phyloP scores from a whole-genome alignment of 2,329 filamentous ascomycete species.

The Nemania abortiva region DNA sequence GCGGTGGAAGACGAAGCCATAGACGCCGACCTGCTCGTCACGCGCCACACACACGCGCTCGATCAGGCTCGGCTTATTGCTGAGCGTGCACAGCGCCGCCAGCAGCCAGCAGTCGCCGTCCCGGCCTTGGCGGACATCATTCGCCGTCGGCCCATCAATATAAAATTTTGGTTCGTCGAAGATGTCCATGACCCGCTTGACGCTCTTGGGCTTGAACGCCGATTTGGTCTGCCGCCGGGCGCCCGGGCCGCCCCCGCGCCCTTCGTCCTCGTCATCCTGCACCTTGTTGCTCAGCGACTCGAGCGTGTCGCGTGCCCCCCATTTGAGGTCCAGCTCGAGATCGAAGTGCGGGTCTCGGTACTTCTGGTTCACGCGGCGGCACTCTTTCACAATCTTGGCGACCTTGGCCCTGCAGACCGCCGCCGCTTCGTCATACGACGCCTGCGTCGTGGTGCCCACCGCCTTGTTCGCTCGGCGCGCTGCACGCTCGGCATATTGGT shows the following conservation, averaged over 20 bases:
- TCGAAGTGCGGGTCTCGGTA: conserved; percentile 91
- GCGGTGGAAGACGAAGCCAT: conserved; percentile 86
- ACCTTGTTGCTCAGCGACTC: conserved; percentile 56
- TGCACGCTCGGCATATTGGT: conserved; percentile 71
- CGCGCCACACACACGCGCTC: conserved; percentile 79
- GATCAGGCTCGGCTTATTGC: conserved; percentile 78
- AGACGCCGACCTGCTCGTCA: conserved; percentile 80
- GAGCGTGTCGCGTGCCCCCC: conserved; percentile 63
- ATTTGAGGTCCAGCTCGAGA: conserved; percentile 80
- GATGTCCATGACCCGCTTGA: conserved; percentile 79
- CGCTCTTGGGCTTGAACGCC: conserved; percentile 60
- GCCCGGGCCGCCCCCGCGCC: too few species aligned
- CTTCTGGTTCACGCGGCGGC: conserved; percentile 82
- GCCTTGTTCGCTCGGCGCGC: conserved; percentile 67
- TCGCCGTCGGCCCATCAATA: conserved; percentile 79
- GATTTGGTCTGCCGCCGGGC: conserved; percentile 17
- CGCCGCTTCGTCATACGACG: conserved; percentile 79
- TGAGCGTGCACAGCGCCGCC: conserved; percentile 81
- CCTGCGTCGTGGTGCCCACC: conserved; percentile 65
- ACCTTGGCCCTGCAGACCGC: conserved; percentile 75
- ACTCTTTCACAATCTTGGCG: conserved; percentile 72
- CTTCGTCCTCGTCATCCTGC: conserved; percentile 30
- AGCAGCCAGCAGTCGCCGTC: conserved; percentile 90
- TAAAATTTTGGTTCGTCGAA: conserved; percentile 83
- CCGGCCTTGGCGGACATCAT: conserved; percentile 82